phyloP scores from a whole-genome alignment of 805 yeast genomes.

The Komagataella kurtzmanii region DNA sequence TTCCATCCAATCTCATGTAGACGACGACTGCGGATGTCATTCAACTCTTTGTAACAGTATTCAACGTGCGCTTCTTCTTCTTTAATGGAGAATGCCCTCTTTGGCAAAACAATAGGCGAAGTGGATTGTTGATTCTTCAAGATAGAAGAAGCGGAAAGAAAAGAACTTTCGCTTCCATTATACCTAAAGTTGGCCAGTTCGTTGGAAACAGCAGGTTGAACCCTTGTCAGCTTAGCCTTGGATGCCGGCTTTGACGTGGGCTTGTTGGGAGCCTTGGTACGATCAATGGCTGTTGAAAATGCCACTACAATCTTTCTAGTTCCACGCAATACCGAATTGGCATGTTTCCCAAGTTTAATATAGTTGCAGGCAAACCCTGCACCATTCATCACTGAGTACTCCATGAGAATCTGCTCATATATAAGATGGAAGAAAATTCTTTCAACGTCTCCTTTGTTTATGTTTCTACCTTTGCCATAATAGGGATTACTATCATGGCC shows the following conservation, averaged over 20 bases:
- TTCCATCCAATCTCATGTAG: conserved; percentile 25
- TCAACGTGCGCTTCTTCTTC: conserved; percentile 16
- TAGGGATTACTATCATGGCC: conserved; percentile 48
- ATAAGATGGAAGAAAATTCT: conserved; percentile 72
- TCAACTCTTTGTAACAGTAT: conserved; percentile 18
- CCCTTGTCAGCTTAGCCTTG: background rate
- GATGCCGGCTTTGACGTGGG: background rate
- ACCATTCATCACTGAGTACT: conserved; percentile 57
- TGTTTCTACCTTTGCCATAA: conserved; percentile 58
- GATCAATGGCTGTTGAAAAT: conserved; percentile 20
- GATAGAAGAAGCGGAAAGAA: conserved; percentile 2
- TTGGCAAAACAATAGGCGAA: conserved; percentile 9
- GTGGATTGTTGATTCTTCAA: background rate
- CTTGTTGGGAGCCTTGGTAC: conserved; percentile 1
- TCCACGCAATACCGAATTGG: conserved; percentile 32
- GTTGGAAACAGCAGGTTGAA: conserved; percentile 2
- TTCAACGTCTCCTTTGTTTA: conserved; percentile 62
- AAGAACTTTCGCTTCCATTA: conserved; percentile 10
- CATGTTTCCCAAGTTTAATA: conserved; percentile 46
- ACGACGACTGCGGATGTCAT: conserved; percentile 25
- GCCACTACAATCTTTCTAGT: conserved; percentile 33
- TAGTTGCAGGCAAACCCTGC: conserved; percentile 78
- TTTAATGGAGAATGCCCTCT: conserved; percentile 5
- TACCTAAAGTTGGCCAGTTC: conserved; percentile 10
- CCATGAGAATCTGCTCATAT: conserved; percentile 50